These are phyloP conservation scores for Fusarium nematophilum DNA, from an alignment of 2,329 filamentous ascomycete species.

Conservation along the genomic window DNA sequence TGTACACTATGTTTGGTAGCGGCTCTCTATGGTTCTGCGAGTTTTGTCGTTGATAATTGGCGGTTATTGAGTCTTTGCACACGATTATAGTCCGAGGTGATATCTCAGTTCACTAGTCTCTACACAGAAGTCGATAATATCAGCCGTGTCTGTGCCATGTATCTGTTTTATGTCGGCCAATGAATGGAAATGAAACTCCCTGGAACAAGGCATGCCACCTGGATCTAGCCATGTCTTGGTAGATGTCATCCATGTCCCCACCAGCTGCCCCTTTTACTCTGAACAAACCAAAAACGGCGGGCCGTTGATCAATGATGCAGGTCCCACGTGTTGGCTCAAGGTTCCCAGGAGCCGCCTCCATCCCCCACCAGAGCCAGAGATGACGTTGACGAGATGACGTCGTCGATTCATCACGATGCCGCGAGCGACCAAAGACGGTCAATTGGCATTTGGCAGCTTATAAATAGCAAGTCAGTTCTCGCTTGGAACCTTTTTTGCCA, in stretches of 20 bases:
- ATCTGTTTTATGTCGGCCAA: not conserved
- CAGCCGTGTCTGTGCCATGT: not conserved
- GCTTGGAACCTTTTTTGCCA: no score
- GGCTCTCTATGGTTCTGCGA: constrained; percentile 4
- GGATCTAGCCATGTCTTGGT: no score
- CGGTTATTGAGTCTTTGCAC: constrained; percentile 1
- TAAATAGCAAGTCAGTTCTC: constrained; percentile 20
- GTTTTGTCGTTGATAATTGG: not conserved
- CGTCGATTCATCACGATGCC: constrained; percentile 33
- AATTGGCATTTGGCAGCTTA: constrained; percentile 4
- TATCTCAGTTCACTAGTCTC: not conserved
- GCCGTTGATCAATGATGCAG: constrained; percentile 17
- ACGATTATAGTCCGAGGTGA: not conserved
- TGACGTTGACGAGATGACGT: constrained; percentile 38
- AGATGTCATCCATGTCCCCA: no score
- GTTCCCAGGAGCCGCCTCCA: constrained; percentile 19
- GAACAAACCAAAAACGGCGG: constrained; percentile 4
- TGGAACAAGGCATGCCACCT: no score
- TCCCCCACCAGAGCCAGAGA: constrained; percentile 22
- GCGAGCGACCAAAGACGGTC: constrained; percentile 4
- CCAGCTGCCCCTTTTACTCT: no score
- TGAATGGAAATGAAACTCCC: not conserved
- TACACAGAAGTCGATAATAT: no score
- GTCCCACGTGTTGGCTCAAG: constrained; percentile 14
- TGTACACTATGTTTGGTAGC: constrained; percentile 20